Base-by-base conservation (phyloP, 805 yeast genomes). In the Debaryomyces castellii region DNA sequence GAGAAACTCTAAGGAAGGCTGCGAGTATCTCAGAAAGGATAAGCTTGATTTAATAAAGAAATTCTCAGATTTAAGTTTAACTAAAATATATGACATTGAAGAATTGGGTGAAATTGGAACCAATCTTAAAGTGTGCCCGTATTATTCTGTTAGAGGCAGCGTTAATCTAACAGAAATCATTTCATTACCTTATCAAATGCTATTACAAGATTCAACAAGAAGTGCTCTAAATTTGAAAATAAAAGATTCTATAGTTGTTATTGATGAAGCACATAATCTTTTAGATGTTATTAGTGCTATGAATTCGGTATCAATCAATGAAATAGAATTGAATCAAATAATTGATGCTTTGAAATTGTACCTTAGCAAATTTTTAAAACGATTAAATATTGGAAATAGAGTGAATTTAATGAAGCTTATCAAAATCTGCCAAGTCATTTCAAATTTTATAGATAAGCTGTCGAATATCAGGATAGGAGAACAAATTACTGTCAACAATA, bases 201-300 rank as follows among this genome's bases (percentile, higher is more conserved):
- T 91, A 11, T 66, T 89, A 0, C 87, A 84, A 49, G 74, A 74
- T 10, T 69, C 73, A 6, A 69, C 94, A 0, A 71, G 97, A 53
- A 73, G 74, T 4, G 69, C 81, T 0, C 58, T 90, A 36, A 78
- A 80, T 1, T 58, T 91, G 5, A 74, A 82, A 34, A 56, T 91
- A 8, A 74, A 76, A 43, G 77, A 81, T 45, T 74, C 91, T 1
- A 76, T 91, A 2, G 81, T 92, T 0, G 78, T 92, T 4, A 83
- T 91, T 22, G 98, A 91, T 62, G 98, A 91, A 60, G 97, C 97
- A 0, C 98, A 91, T 59, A 91, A 91, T 59, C 66, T 91, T 36
- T 59, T 89, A 23, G 97, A 90, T 53, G 82, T 91, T 0, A 80
- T 91, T 2, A 78, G 84, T 1, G 67, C 85, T 2, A 67, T 92